Conservation (phyloP, 495 filamentous ascomycete genomes). For the Trichoderma reesei region DNA sequence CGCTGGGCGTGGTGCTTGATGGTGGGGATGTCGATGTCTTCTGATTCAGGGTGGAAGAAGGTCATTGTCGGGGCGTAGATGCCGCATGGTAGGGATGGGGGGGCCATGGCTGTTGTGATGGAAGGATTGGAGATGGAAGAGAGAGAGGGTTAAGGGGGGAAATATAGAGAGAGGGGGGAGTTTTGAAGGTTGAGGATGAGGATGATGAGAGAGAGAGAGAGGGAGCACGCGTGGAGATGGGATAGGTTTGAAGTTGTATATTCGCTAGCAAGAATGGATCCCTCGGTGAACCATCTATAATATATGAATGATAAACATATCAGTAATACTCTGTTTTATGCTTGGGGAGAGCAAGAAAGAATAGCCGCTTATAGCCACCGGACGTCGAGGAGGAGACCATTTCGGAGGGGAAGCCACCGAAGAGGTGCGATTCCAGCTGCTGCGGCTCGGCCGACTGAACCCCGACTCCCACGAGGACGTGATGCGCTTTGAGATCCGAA, state of each 20-base stretch:
- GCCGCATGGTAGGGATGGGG: constrained; percentile 64
- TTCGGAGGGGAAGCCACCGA: background rate
- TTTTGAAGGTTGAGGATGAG: constrained; percentile 11
- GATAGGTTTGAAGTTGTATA: too few relatives aligned
- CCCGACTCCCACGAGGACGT: background rate
- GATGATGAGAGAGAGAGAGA: constrained; percentile 15
- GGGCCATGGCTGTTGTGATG: constrained; percentile 29
- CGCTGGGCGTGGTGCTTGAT: constrained; percentile 74
- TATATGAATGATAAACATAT: too few relatives aligned
- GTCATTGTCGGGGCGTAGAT: constrained; percentile 89
- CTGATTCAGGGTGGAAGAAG: constrained; percentile 73
- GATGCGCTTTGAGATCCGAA: too few relatives aligned
- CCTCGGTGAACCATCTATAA: too few relatives aligned
- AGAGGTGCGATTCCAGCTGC: background rate
- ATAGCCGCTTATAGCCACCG: background rate
- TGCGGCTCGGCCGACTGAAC: background rate
- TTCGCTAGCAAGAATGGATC: constrained; percentile 15
- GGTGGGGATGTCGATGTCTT: constrained; percentile 70
- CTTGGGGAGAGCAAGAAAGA: background rate
- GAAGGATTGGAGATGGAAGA: background rate
- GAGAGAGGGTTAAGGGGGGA: background rate
- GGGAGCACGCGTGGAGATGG: constrained; percentile 12
- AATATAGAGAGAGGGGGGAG: constrained; percentile 8
- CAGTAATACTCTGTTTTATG: too few relatives aligned
- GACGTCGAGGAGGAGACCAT: too few relatives aligned